phyloP scores from a whole-genome alignment of 2,329 filamentous ascomycete species.

The Claviceps quebecensis region DNA sequence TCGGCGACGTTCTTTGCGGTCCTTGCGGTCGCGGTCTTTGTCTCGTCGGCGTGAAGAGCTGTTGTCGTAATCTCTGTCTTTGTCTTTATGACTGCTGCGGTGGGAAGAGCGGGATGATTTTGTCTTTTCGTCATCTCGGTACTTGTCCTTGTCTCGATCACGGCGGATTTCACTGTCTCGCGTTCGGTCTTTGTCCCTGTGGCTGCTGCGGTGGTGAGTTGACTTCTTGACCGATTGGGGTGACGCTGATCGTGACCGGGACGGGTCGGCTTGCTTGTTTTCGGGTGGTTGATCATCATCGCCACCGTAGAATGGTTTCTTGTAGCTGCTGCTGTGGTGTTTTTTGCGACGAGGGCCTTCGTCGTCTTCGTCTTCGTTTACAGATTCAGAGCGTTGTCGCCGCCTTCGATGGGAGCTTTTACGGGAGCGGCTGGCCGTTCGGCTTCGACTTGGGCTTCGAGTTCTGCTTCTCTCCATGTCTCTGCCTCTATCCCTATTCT shows the following conservation, averaged over 20 bases:
- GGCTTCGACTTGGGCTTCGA: constrained; percentile 8
- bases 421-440: constrained; percentile 20
- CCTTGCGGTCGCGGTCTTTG: constrained; percentile 22
- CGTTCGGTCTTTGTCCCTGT: constrained; percentile 42
- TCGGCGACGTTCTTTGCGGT: constrained; percentile 22
- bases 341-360: constrained; percentile 35
- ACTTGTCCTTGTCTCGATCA: constrained; percentile 31
- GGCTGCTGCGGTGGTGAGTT: constrained; percentile 38
- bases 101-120: constrained; percentile 27
- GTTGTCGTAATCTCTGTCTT: constrained; percentile 25
- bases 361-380: constrained; percentile 33
- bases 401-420: constrained; percentile 35
- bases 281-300: constrained; percentile 27
- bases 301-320: constrained; percentile 25
- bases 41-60: constrained; percentile 19
- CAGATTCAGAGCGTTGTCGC: constrained; percentile 40
- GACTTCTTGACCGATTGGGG: constrained; percentile 42
- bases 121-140: constrained; percentile 28
- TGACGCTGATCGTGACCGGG: constrained; percentile 52
- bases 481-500: constrained; percentile 9
- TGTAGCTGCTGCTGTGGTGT: constrained; percentile 27
- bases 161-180: constrained; percentile 29
- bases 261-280: constrained; percentile 36
- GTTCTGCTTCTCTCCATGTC: constrained; percentile 13
- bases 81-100: constrained; percentile 21